Evolutionary conservation across 129 eudicot genomes (phyloP), one percentile per base, ranked within the genome.

Genomic region (Centella asiatica): DNA sequence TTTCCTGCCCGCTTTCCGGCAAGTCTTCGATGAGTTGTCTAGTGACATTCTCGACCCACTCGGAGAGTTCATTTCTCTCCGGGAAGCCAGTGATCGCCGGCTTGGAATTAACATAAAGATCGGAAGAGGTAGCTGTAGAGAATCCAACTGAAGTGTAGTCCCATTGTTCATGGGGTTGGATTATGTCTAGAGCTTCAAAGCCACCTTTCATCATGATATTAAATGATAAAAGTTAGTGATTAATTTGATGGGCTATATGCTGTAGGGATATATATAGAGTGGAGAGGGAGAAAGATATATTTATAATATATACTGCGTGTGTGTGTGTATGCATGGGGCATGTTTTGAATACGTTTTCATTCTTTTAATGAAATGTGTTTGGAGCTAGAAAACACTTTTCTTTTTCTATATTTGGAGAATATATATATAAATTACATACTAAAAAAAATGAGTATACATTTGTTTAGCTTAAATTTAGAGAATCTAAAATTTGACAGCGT

Each of bases 1-100:
- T 75, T 25, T 76, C 80, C n/a, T 36, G 70, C 48, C 61, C 77
- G 19, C 75, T 62, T 62, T 80, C 85, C 0, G 87, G 95, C 57
- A 80, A 50, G 78, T 83, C 95, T 70, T 83, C 93, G 14, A 81
- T 74, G 70, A 87, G 86, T 24, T 86, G 88, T 72, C 77, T 81
- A 6, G 93, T 84, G 61, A 87, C 88, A 44, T 81, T 77, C 44
- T 87, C 95, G 18, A 87, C 92, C 95, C 95, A 87, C 34, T 78
- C 82, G 2, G 95, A 83, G 23, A 83, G 83, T 66, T 85, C 94
- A 20, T 65, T 78, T 57, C 62, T 75, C 74, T 81, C 85, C 44
- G 60, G 44, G 31, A 40, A 51, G 40, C 49, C 63, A 6, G 68
- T 31, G 57, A 26, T 27, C 14, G 18, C 33, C 45, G 70, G 73